Percentiles rank a stretch among this genome's conserved stretches.
Conservation (phyloP, 2,329 filamentous ascomycete genomes). For the Colletotrichum abscissum region DNA sequence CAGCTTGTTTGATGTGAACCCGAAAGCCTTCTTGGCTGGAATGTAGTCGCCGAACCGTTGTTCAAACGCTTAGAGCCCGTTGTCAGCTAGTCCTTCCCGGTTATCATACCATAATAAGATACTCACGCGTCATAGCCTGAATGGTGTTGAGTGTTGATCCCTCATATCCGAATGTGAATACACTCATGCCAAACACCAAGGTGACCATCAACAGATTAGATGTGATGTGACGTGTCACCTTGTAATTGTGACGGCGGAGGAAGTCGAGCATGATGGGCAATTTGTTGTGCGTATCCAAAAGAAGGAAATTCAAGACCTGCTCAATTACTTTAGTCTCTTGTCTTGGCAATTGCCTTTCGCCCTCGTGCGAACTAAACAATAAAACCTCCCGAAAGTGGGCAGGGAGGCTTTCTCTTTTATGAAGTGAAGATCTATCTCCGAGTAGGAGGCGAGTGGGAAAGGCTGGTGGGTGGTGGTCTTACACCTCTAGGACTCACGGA, state of each 20-base stretch:
- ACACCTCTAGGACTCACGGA: slow-evolving; percentile 19
- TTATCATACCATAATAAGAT: too few relatives aligned
- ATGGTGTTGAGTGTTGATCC: slow-evolving; percentile 37
- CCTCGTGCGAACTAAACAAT: not conserved
- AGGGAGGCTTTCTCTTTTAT: slow-evolving; percentile 30
- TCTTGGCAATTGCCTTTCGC: slow-evolving; percentile 10
- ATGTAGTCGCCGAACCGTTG: slow-evolving; percentile 35
- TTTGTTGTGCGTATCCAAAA: slow-evolving; percentile 28
- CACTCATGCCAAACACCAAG: slow-evolving; percentile 37
- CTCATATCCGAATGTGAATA: slow-evolving; percentile 40
- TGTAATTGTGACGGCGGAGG: slow-evolving; percentile 36
- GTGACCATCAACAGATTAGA: slow-evolving; percentile 37
- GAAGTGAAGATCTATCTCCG: not conserved
- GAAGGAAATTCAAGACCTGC: slow-evolving; percentile 25
- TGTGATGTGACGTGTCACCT: slow-evolving; percentile 36
- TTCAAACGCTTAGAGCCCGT: slow-evolving; percentile 28
- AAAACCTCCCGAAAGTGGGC: not conserved
- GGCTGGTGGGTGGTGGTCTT: not conserved
- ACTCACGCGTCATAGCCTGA: slow-evolving; percentile 39
- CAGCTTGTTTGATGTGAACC: slow-evolving; percentile 35
- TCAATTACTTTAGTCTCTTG: slow-evolving; percentile 6
- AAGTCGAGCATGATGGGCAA: slow-evolving; percentile 31
- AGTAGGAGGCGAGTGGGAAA: not conserved
- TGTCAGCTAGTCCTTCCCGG: not conserved
- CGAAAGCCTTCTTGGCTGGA: slow-evolving; percentile 23